Evolutionary conservation across 768 basidiomycete genomes (phyloP).

Genomic region (Tulasnella sp.): DNA sequence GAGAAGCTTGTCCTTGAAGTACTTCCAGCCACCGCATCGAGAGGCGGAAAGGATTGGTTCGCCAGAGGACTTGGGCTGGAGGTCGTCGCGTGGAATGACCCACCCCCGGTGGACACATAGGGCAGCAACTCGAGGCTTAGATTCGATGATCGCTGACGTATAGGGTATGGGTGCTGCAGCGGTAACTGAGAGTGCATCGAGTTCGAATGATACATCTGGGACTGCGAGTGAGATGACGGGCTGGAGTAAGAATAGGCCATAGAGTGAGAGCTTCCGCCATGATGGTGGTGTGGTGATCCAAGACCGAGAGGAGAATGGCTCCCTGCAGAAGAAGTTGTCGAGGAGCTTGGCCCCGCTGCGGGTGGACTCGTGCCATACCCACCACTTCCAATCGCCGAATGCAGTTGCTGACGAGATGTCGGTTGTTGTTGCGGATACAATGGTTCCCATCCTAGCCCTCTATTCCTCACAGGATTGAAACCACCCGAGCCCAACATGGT

Average conservation of each 20-base stretch:
- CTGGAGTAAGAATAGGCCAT: conserved; percentile 1
- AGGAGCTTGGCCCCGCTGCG: conserved; percentile 1
- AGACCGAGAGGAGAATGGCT: conserved; percentile 3
- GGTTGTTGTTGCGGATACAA: conserved; percentile 3
- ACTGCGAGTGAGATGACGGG: neutral
- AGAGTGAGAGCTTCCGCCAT: neutral
- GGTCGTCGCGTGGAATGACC: conserved; percentile 6
- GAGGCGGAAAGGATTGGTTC: neutral
- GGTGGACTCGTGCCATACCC: neutral
- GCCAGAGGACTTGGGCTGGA: neutral
- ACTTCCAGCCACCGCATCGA: neutral
- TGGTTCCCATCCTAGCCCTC: conserved; percentile 11
- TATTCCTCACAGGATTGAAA: neutral
- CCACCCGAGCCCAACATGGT: conserved; percentile 11
- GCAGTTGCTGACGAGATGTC: neutral
- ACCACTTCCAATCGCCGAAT: neutral
- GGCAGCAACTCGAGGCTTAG: neutral
- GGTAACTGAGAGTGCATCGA: too few species aligned
- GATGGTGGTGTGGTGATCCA: conserved; percentile 6
- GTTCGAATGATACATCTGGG: too few species aligned
- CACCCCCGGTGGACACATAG: neutral
- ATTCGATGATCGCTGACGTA: conserved; percentile 2
- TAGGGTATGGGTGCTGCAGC: neutral
- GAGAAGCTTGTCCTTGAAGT: neutral
- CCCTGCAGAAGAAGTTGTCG: conserved; percentile 2